Evolutionary conservation across 1,284 basidiomycete species (phyloP).

Genomic region (Polyporus tsugae): DNA sequence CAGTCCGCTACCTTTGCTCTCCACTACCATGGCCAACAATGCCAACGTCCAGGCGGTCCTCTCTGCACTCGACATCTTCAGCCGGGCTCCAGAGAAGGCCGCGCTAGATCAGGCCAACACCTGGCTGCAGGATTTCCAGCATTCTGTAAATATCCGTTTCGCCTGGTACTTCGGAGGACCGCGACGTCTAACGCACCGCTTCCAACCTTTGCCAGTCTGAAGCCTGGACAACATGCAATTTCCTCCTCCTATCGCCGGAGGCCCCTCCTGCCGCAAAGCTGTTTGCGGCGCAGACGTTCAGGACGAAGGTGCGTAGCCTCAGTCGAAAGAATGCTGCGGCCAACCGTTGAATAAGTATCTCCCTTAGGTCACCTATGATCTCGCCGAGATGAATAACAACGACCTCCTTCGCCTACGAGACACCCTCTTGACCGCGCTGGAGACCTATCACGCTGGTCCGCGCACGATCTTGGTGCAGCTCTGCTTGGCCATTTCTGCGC

Average conservation of each 20-base stretch:
- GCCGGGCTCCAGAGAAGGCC: constrained; percentile 80
- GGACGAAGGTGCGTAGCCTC: constrained; percentile 80
- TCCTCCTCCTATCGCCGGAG: constrained; percentile 85
- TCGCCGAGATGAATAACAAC: constrained; percentile 82
- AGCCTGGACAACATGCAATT: constrained; percentile 96
- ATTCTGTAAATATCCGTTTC: constrained; percentile 88
- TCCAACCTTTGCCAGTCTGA: constrained; percentile 70
- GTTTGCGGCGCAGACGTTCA: constrained; percentile 97
- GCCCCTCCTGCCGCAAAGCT: constrained; percentile 86
- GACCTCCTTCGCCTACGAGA: constrained; percentile 86
- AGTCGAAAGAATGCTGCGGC: constrained; percentile 5
- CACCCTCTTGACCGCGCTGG: constrained; percentile 83
- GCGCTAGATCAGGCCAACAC: constrained; percentile 88
- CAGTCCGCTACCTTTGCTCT: constrained; percentile 15
- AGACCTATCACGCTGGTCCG: constrained; percentile 78
- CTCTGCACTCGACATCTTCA: constrained; percentile 79
- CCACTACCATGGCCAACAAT: constrained; percentile 68
- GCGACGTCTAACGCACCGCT: constrained; percentile 65
- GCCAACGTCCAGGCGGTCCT: constrained; percentile 74
- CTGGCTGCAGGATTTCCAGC: constrained; percentile 96
- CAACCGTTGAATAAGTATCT: constrained; percentile 16
- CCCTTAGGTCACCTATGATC: constrained; percentile 91
- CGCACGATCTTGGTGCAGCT: constrained; percentile 91
- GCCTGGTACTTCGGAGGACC: constrained; percentile 56
- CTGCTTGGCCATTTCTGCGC: constrained; percentile 88